Evolutionary conservation across 805 yeast genomes (phyloP), one percentile per base, ranked within the genome.

Genomic region (Ogataea populi-albae): DNA sequence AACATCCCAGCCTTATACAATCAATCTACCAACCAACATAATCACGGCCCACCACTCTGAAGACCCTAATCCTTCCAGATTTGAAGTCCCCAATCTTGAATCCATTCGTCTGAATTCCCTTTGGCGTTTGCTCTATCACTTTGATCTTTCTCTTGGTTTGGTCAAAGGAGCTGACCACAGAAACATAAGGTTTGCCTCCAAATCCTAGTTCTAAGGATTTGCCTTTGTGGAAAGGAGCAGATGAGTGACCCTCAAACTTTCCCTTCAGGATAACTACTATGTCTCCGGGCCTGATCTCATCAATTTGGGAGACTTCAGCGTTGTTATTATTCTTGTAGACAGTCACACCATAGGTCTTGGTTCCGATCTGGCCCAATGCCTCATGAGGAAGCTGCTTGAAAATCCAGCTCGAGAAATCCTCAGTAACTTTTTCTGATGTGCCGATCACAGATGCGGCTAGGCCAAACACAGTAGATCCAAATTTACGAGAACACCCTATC

Each of bases 281-380:
- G 58, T 93, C 98, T 41, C 98, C 98, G 0, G 94, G 81, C 31
- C 74, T 69, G 36, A 88, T 73, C 26, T 78, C 83, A 36, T 77
- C 87, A 20, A 62, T 50, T 46, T 73, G 78, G 11, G 69, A 61
- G 5, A 77, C 72, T 5, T 68, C 65, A 3, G 66, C 50, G 29
- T 77, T 71, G 50, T 69, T 70, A 40, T 73, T 60, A 46, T 73
- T 83, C 45, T 68, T 65, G 61, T 80, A 88, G 42, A 83, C 69
- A 16, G 74, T 69, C n/a, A 73, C 81, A 25, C 98, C 98, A 56
- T 66, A 85, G 1, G 85, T 72, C 47, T 82, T 77, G 23, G 62
- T 57, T 0, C 87, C 95, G 30, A 86, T 72, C 1, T 84, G 40
- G 6, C 54, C 55, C 23, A 58, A 22, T 4, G 47, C 53, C 14